A percentile compares a stretch with the other conserved stretches of the same genome.
Conservation (phyloP, 176 grass and related monocot genomes). For the Musa beccarii region DNA sequence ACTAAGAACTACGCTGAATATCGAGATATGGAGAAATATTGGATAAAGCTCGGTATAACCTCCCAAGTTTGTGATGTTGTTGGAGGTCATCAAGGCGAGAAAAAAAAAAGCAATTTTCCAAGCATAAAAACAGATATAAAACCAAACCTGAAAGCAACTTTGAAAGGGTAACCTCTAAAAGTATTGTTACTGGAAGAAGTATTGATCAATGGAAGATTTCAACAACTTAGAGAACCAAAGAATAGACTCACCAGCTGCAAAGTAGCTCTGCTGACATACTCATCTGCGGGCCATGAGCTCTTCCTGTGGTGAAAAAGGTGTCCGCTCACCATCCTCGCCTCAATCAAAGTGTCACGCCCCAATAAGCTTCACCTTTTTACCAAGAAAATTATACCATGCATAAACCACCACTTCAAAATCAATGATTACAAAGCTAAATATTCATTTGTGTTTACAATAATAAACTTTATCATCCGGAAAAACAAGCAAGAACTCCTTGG, state of each 20-base stretch:
- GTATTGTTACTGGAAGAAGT: background rate
- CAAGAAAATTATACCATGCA: background rate
- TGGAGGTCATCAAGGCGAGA: too few relatives aligned
- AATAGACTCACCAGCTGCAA: conserved; percentile 57
- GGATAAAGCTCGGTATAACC: background rate
- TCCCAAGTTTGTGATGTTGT: background rate
- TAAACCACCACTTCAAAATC: background rate
- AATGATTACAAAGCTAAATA: background rate
- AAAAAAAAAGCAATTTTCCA: too few relatives aligned
- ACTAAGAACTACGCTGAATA: background rate
- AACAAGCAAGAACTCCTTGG: too few relatives aligned
- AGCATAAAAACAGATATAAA: too few relatives aligned
- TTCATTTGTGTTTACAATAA: too few relatives aligned
- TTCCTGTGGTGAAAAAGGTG: conserved; percentile 54
- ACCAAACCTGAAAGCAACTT: background rate
- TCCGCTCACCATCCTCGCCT: conserved; percentile 50
- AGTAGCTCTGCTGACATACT: conserved; percentile 56
- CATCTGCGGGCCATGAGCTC: conserved; percentile 72
- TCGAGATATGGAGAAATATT: background rate
- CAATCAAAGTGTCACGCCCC: background rate
- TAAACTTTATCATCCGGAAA: too few relatives aligned
- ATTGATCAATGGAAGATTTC: background rate
- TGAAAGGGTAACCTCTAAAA: background rate
- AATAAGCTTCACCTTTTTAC: background rate
- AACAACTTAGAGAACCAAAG: background rate